Evolutionary conservation across 2,329 filamentous ascomycete species (phyloP), one percentile per base, ranked within the genome.

Genomic region (Incumbomyces lentus): DNA sequence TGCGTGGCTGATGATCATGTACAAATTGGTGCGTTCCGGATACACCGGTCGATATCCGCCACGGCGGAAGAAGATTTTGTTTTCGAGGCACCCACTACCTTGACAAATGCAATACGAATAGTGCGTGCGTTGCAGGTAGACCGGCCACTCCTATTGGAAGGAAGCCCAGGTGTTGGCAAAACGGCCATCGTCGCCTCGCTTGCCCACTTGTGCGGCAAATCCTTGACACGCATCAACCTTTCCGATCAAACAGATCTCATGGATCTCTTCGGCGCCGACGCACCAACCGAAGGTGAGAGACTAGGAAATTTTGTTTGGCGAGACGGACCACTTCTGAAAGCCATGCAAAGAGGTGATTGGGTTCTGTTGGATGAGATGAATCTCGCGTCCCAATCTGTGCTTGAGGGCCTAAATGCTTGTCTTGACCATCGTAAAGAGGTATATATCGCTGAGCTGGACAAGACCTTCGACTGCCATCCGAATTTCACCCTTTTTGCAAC

Each of bases 301-400:
- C 84, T 88, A 6, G 92, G 92, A 1, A 84, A 86, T 49, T 98
- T 98, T 60, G 83, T 86, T 1, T 98, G 92, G 92, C 79, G 88
- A 55, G 90, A 98, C 62, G 92, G 90, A 0, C 89, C 92, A 1
- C 96, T 98, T 61, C 70, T 98, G 16, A 85, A 87, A 61, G 92
- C 92, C 0, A 96, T 98, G 90, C 92, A 96, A 61, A 84, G 79
- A 48, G 92, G 92, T 22, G 86, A 94, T 57, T 98, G 92, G 92
- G 92, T 98, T 10, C 71, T 98, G 22, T 74, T 98, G 0, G 92
- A 98, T 60, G 92, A 98, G 69, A 98, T 98, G 92, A 98, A 98
- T 59, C 69, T 98, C 52, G 92, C 93, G 1, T 96, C 90, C 0
- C 92, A 98, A 62, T 94, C 90, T 3, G 89, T 98, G 1, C 76